Percentiles rank a stretch among this genome's conserved stretches.
Conservation (phyloP, 2,329 filamentous ascomycete genomes). For the Didymella arachidicola region DNA sequence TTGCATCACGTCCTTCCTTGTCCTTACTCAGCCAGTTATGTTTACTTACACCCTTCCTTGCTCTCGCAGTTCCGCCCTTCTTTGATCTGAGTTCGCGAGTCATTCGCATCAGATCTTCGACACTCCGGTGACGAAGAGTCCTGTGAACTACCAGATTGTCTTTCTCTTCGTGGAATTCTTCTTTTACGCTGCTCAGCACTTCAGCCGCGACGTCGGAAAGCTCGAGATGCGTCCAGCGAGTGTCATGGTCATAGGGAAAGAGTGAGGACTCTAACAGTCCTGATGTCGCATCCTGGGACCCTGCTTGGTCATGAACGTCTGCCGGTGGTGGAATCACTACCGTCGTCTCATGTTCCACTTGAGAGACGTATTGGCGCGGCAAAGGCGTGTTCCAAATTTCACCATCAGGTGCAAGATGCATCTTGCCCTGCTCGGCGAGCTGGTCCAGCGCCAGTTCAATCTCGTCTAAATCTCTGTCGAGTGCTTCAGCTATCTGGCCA, state of each 20-base stretch:
- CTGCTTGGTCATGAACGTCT: conserved; percentile 5
- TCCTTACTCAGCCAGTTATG: conserved; percentile 37
- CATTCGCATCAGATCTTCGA: conserved; percentile 27
- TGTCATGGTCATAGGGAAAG: conserved; percentile 12
- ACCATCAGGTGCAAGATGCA: conserved; percentile 8
- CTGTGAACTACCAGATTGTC: conserved; percentile 28
- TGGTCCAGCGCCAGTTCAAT: conserved; percentile 11
- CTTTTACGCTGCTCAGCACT: conserved; percentile 25
- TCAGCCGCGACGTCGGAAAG: conserved; percentile 28
- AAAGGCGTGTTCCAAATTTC: conserved; percentile 15
- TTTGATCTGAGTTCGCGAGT: conserved; percentile 27
- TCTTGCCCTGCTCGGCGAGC: conserved; percentile 11
- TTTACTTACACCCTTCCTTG: conserved; percentile 9
- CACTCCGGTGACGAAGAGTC: conserved; percentile 24
- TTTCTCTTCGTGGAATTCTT: conserved; percentile 28
- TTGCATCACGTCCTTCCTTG: conserved; percentile 27
- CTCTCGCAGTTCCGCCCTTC: background rate
- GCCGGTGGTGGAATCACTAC: background rate
- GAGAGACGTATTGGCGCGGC: background rate
- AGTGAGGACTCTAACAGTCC: conserved; percentile 21
- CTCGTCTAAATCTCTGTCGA: conserved; percentile 4
- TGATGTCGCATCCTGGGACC: conserved; percentile 15
- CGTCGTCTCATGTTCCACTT: background rate
- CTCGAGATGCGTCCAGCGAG: conserved; percentile 33
- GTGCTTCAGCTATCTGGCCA: background rate